Evolutionary conservation across 345 rosid species (phyloP).

Genomic region (Turnera subulata): DNA sequence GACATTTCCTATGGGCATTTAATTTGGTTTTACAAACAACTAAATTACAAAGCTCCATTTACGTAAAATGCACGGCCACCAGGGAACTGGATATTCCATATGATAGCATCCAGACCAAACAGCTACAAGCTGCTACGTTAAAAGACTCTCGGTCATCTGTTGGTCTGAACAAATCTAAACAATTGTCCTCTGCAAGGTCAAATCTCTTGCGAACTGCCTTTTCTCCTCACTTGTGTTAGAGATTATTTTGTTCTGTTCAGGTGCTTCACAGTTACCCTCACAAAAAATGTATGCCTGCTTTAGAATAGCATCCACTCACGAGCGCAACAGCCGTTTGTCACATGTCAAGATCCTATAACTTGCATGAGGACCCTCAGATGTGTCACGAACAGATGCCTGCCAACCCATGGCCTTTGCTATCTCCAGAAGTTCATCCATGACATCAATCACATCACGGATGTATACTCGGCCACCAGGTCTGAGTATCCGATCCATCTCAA

Average conservation of each 20-base stretch:
- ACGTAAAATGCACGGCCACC: too few species aligned
- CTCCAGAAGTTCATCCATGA: conserved; percentile 76
- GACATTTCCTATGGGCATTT: too few species aligned
- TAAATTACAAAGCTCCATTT: too few species aligned
- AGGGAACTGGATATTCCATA: too few species aligned
- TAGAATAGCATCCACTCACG: conserved; percentile 24
- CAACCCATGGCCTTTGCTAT: conserved; percentile 84
- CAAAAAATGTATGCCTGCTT: neutral
- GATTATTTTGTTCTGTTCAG: neutral
- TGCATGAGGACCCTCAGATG: conserved; percentile 95
- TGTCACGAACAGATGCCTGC: conserved; percentile 55
- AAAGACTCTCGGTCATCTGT: neutral
- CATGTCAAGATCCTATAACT: conserved; percentile 76
- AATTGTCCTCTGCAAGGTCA: neutral
- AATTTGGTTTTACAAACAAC: too few species aligned
- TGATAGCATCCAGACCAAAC: too few species aligned
- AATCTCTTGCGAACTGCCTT: neutral
- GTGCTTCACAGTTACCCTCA: conserved; percentile 8
- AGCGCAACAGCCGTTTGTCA: conserved; percentile 54
- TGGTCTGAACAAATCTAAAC: neutral
- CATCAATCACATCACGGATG: conserved; percentile 68
- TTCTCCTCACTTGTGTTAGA: neutral
- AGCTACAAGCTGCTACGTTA: neutral
- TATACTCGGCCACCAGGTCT: conserved; percentile 94
- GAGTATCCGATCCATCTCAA: conserved; percentile 94